Base-by-base conservation (phyloP, 257 asterid species). In the Mentha longifolia region DNA sequence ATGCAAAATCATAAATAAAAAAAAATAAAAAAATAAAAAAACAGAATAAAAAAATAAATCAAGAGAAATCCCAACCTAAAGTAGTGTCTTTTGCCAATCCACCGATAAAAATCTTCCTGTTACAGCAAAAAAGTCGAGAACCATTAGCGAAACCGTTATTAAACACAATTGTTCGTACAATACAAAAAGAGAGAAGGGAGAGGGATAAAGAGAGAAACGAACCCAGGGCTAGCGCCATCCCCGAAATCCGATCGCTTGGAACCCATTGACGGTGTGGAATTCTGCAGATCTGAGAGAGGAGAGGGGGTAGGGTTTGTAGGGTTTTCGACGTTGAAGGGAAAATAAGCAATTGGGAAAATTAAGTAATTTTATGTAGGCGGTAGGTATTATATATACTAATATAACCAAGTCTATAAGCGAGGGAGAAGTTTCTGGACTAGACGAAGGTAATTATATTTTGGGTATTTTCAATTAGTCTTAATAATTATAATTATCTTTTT, bases 151-250 rank as follows among this genome's bases (percentile, higher is more conserved):
- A 55, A 68, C 57, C 61, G 33, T 49, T 45, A 64, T n/a, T 22
- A 20, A 59, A 5, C 25, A 64, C 15, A 9, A n/a, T n/a, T 13
- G 57, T 1, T 42, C 5, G 75, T 8, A 39, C 9, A 74, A 4
- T 42, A 35, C 2, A 65, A 7, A 55, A 15, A 62, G 59, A 45
- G 15, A 45, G 42, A 3, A 13, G 16, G 16, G 16, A 11, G 60
- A 63, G 22, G 59, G 51, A 2, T 28, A 28, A 47, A 50, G 60
- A 28, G 49, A 68, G 31, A 67, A 33, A 61, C 86, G 49, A 65
- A 93, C 98, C 98, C 97, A 7, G 97, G 97, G 83, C 96, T 91
- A 67, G 97, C 97, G 67, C 97, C 96, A 70, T 93, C 95, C 20
- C 97, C 97, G 69, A 82, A 93, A 79, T 91, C 96, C 11, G 85